Conservation (phyloP, 129 eudicot species). For the Artemisia argyi region DNA sequence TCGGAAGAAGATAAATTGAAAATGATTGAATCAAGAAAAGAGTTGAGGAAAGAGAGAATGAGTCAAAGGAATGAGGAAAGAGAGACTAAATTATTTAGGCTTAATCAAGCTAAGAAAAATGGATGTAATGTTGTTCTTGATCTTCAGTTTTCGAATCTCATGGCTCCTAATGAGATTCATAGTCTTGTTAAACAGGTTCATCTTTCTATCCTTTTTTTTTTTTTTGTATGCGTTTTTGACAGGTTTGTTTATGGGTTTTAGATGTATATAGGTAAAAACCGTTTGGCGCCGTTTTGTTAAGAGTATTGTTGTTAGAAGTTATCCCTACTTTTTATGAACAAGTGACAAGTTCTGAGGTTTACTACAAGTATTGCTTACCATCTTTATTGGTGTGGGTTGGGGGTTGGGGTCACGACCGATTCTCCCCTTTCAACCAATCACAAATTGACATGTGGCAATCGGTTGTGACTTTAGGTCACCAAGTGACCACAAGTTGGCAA, state of each 20-base stretch:
- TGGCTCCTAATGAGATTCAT: constrained; percentile 65
- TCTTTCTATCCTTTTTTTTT: neutral
- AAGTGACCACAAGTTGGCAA: no score
- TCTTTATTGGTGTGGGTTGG: no score
- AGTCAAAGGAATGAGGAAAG: constrained; percentile 63
- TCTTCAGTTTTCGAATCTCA: constrained; percentile 64
- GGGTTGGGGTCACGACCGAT: no score
- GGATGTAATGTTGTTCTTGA: constrained; percentile 82
- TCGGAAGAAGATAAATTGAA: constrained; percentile 67
- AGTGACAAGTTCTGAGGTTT: neutral
- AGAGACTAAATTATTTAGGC: constrained; percentile 49
- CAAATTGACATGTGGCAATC: no score
- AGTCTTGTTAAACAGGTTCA: constrained; percentile 89
- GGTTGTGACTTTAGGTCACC: no score
- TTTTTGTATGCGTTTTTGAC: no score
- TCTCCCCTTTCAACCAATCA: no score
- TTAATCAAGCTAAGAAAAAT: constrained; percentile 42
- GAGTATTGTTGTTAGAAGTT: no score
- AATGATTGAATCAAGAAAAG: constrained; percentile 62
- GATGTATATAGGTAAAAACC: no score
- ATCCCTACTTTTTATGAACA: neutral
- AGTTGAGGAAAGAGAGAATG: constrained; percentile 72
- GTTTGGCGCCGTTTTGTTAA: no score
- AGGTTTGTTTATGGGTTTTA: no score
- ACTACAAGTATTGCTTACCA: neutral